These are phyloP conservation scores for Aspergillus terreus DNA, from an alignment of 2,329 filamentous ascomycete species.

Conservation along the genomic window DNA sequence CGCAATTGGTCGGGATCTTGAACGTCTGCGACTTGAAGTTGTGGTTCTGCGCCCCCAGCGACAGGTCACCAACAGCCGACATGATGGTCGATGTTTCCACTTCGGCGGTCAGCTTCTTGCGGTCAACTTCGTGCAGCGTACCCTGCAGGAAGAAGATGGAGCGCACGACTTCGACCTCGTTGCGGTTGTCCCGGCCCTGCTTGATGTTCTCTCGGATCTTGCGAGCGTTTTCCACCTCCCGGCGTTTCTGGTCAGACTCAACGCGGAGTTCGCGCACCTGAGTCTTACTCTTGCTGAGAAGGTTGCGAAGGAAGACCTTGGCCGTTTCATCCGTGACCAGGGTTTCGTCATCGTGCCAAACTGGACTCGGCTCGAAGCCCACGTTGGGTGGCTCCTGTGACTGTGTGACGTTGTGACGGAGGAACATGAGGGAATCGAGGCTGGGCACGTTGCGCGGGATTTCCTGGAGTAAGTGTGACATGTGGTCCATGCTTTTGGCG, in stretches of 20 bases:
- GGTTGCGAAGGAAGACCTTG: slow-evolving; percentile 86
- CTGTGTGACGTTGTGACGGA: slow-evolving; percentile 78
- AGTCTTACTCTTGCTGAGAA: slow-evolving; percentile 84
- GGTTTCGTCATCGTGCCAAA: slow-evolving; percentile 89
- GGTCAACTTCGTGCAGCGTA: slow-evolving; percentile 76
- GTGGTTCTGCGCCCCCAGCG: slow-evolving; percentile 87
- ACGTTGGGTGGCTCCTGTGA: slow-evolving; percentile 85
- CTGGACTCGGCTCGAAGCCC: slow-evolving; percentile 85
- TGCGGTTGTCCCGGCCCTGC: slow-evolving; percentile 81
- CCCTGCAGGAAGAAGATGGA: slow-evolving; percentile 84
- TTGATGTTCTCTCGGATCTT: slow-evolving; percentile 70
- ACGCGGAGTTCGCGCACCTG: slow-evolving; percentile 75
- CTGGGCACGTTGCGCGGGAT: slow-evolving; percentile 83
- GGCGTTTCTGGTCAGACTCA: slow-evolving; percentile 79
- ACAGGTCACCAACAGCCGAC: slow-evolving; percentile 85
- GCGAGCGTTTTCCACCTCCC: slow-evolving; percentile 77
- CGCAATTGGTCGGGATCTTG: slow-evolving; percentile 98
- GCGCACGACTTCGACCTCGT: slow-evolving; percentile 80
- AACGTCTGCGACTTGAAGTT: slow-evolving; percentile 99
- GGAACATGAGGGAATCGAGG: slow-evolving; percentile 97
- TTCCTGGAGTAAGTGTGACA: slow-evolving; percentile 71
- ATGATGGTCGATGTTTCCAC: slow-evolving; percentile 92
- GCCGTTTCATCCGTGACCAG: slow-evolving; percentile 85
- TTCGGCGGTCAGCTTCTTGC: slow-evolving; percentile 80
- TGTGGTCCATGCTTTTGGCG: slow-evolving; percentile 65